Base-by-base conservation (phyloP, 2,329 filamentous ascomycete genomes). In the Curvularia lunata region DNA sequence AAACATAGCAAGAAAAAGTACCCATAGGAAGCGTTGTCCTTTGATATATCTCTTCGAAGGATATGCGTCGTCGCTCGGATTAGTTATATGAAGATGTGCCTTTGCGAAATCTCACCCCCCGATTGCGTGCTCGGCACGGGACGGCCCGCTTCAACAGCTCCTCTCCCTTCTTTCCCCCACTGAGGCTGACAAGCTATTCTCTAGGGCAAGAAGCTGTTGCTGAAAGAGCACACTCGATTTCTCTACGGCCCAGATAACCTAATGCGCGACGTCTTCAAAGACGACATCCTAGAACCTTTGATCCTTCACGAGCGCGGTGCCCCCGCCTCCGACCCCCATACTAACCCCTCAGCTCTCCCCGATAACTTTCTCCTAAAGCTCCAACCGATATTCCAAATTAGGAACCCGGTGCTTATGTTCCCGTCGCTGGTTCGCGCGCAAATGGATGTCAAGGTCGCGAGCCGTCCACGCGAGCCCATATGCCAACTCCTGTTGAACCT, bases 361-460 rank as follows among this genome's bases (percentile, higher is more conserved):
- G 62, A 67, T 37, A 38, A 9, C 45, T 38, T 67, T 16, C 53
- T 67, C n/a, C 51, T 63, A 2, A 48, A 53, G 2, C 28, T 67
- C 28, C 51, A 61, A 13, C 60, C 62, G 1, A 62, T 65, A 2
- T 64, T 67, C 51, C 64, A 67, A 12, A 65, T 65, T 40, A 54
- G 62, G 4, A 51, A 67, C 16, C 64, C 62, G 1, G 48, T 55
- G 0, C 30, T 67, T 2, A 64, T 67, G 62, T 67, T 63, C 40
- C 62, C 62, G 0, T 64, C 60, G 1, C 55, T 64, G 52, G 16
- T 65, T 6, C 64, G 62, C 25, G 61, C 61, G 0, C 52, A 54
- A 19, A 34, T 10, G 1, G 60, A 51, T 9, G 16, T 40, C 3
- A 28, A 59, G 3, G 5, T 48, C 1, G 28, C 23, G 1, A 19